These are phyloP conservation scores for Echites panduratus DNA, from an alignment of 257 asterid species.

Conservation along the genomic window DNA sequence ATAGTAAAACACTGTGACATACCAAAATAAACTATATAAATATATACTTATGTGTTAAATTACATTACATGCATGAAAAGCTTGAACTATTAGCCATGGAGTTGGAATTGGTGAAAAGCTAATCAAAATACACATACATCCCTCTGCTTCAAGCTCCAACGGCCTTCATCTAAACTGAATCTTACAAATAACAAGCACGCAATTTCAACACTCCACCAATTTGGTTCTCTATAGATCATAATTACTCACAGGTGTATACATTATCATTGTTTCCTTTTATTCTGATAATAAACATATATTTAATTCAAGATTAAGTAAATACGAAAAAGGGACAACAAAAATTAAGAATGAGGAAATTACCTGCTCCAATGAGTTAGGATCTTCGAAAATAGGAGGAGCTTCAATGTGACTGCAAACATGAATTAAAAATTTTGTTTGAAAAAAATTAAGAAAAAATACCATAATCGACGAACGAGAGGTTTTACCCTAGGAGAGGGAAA, in stretches of 20 bases:
- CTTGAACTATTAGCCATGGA: neutral
- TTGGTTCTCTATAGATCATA: neutral
- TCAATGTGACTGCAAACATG: constrained; percentile 55
- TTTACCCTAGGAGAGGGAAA: neutral
- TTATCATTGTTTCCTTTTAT: neutral
- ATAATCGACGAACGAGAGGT: neutral
- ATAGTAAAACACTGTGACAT: neutral
- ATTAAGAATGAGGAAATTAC: constrained; percentile 22
- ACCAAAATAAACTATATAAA: neutral
- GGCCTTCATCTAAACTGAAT: neutral
- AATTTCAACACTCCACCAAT: neutral
- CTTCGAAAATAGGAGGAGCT: constrained; percentile 73
- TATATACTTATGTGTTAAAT: too few relatives aligned
- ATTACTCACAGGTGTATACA: neutral
- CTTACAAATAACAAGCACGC: neutral
- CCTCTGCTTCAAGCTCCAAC: neutral
- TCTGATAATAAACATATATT: neutral
- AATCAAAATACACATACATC: neutral
- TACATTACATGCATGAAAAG: neutral
- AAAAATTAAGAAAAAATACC: neutral
- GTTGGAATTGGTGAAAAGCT: neutral
- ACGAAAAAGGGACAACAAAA: neutral
- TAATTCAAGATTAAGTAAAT: neutral
- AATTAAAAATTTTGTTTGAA: constrained; percentile 7
- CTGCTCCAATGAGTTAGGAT: constrained; percentile 79